A percentile compares a stretch with the other conserved stretches of the same genome.
Conservation (phyloP, 371 early-diverging fungal genomes). For the Parasitella parasitica region DNA sequence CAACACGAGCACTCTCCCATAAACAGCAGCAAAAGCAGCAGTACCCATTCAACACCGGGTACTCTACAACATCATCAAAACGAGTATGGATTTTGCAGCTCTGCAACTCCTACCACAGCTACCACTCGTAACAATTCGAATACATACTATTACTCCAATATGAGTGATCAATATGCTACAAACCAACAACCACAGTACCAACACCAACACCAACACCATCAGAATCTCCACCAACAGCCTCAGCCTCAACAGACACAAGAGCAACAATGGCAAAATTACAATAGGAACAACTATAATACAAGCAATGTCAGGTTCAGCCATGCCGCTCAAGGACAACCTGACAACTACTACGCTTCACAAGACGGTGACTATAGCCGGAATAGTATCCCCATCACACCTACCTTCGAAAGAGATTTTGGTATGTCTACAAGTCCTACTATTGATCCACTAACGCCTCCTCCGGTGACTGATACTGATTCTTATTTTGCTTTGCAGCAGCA, state of each 20-base stretch:
- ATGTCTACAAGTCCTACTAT: not conserved
- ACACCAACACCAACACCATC: not conserved
- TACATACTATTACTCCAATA: not conserved
- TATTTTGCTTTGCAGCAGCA: not conserved
- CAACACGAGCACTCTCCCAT: not conserved
- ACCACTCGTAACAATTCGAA: not conserved
- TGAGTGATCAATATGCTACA: not conserved
- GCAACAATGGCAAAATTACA: not conserved
- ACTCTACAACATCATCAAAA: not conserved
- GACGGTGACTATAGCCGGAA: not conserved
- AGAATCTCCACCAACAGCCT: no score
- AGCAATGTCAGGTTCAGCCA: not conserved
- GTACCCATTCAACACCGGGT: not conserved
- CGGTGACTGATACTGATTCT: not conserved
- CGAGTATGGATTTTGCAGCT: not conserved
- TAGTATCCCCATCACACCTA: not conserved
- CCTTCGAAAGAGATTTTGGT: not conserved
- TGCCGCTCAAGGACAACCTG: not conserved
- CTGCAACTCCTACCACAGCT: not conserved
- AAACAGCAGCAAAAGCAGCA: not conserved
- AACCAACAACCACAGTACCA: not conserved
- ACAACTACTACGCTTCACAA: not conserved
- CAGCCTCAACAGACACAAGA: not conserved
- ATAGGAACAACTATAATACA: not conserved
- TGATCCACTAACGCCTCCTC: not conserved